phyloP scores from a whole-genome alignment of 139 green algal genomes.

The Marvania coccoides region DNA sequence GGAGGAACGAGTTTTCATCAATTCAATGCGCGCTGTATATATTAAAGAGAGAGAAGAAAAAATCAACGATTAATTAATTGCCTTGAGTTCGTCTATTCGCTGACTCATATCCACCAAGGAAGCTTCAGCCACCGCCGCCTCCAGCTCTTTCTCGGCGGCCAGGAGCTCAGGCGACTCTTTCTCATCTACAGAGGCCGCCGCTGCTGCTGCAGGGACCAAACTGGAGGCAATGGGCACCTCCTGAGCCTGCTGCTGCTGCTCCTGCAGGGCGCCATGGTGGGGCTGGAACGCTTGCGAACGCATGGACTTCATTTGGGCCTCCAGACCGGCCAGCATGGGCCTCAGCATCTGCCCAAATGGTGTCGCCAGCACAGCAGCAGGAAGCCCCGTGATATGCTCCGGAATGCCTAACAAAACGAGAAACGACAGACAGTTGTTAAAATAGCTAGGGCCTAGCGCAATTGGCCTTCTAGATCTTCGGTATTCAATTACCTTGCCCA shows the following conservation, averaged over 20 bases:
- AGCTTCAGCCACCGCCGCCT: neutral
- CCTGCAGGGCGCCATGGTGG: neutral
- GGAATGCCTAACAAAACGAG: constrained; percentile 13
- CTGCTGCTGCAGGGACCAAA: neutral
- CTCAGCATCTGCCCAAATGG: constrained; percentile 42
- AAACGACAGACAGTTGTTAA: neutral
- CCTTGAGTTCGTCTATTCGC: neutral
- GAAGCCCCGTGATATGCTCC: constrained; percentile 35
- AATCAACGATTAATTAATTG: too few relatives aligned
- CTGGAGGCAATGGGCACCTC: too few relatives aligned
- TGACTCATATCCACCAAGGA: neutral
- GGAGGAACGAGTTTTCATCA: too few relatives aligned
- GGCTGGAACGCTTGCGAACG: neutral
- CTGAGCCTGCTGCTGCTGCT: neutral
- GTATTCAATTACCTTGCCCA: too few relatives aligned
- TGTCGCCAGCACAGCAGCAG: constrained; percentile 30
- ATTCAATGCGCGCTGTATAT: too few relatives aligned
- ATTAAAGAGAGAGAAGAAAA: too few relatives aligned
- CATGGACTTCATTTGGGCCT: constrained; percentile 14
- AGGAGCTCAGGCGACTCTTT: neutral
- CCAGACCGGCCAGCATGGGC: constrained; percentile 27
- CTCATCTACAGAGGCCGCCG: neutral
- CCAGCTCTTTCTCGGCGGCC: neutral
- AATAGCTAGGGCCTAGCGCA: too few relatives aligned
- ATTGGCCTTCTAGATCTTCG: too few relatives aligned